These are phyloP conservation scores for Aureobasidium sp. DNA, from an alignment of 2,329 filamentous ascomycete genomes.

Conservation along the genomic window DNA sequence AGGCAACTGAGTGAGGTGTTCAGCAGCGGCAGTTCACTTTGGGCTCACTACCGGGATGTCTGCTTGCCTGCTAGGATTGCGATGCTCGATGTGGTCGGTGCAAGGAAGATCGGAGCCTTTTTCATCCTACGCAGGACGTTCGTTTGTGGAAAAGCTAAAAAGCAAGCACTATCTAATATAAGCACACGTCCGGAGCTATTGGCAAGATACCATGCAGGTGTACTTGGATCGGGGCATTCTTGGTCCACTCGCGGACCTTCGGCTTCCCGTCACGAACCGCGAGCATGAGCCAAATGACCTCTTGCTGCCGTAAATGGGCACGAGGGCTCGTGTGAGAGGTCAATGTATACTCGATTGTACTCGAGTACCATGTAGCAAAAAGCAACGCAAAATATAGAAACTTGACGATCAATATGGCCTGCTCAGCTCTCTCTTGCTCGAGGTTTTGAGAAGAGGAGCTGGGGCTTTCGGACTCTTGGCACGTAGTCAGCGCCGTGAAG, in stretches of 20 bases:
- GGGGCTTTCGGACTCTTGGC: conserved; percentile 2
- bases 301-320: neutral
- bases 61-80: neutral
- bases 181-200: conserved; percentile 13
- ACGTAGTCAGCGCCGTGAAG: neutral
- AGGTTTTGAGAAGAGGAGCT: neutral
- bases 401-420: neutral
- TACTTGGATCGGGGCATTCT: neutral
- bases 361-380: neutral
- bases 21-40: neutral
- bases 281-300: neutral
- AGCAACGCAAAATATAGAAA: neutral
- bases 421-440: neutral
- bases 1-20: neutral
- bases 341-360: neutral
- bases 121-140: neutral
- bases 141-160: neutral
- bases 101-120: neutral
- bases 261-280: neutral
- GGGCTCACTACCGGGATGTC: neutral
- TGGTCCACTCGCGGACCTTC: neutral
- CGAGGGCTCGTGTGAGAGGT: neutral
- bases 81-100: neutral
- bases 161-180: conserved; percentile 5
- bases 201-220: conserved; percentile 7